Base-by-base conservation (phyloP, 192 early-diverging fungal species). In the Entomortierella beljakovae region DNA sequence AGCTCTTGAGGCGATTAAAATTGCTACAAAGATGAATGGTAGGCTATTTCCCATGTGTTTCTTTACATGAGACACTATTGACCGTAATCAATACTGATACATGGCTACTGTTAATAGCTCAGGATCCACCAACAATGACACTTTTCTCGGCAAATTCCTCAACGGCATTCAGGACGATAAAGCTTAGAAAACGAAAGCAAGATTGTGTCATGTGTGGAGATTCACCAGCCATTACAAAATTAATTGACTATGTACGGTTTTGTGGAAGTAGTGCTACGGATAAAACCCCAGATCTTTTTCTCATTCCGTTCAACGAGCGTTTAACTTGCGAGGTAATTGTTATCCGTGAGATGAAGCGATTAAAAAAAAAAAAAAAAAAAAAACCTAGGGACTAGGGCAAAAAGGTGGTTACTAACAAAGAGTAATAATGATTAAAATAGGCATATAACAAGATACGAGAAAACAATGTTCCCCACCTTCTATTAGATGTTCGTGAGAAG, bases 161-260 rank as follows among this genome's bases (percentile, higher is more conserved):
- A 26, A 92, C 93, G 25, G 80, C 90, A 46, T 94, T 97, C 66
- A 88, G 95, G 26, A 85, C 88, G 1, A 89, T 99, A 63, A 94
- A 91, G 51, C 81, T 98, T 51, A 88, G 98, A 13, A 71, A 84
- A 4, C 84, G 87, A 32, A 89, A 90, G 63, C 61, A 83, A 7
- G 83, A 89, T 2, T 99, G 98, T 80, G 87, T 87, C 13, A 88
- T 94, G n/a, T 99, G 98, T 65, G 95, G 96, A 8, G 90, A 96
- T 26, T 53, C 86, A 0, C 95, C 97, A 6, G 92, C 89, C 0
- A 89, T 98, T 28, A 93, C 84, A 0, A 70, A 90, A 66, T 83
- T 97, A 20, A 92, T 92, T n/a, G 95, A 99, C 65, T 99, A 99
- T 83, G 92, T 92, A 22, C 89, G 92, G 22, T 98, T 97, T 57